Evolutionary conservation across 2,329 filamentous ascomycete species (phyloP).

Genomic region (Bipolaris gigantea): DNA sequence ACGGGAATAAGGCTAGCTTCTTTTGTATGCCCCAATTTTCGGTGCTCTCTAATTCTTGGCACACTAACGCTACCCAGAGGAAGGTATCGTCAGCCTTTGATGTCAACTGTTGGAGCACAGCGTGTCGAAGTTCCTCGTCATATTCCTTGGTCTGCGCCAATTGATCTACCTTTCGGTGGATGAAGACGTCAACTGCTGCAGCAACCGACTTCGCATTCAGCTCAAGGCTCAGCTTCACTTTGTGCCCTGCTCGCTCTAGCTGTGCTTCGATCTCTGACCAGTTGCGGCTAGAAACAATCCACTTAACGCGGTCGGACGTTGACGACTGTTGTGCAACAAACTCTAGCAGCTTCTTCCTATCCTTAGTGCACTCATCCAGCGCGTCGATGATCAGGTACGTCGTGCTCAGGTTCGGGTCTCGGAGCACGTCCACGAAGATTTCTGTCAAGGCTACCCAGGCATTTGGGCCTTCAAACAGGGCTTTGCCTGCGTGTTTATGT

Average conservation of each 20-base stretch:
- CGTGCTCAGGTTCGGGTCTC: too few relatives aligned
- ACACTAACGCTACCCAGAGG: slow-evolving; percentile 28
- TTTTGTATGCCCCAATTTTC: slow-evolving; percentile 11
- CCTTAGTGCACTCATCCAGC: background rate
- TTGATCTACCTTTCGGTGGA: too few relatives aligned
- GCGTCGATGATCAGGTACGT: background rate
- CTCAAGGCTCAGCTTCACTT: too few relatives aligned
- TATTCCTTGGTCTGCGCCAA: too few relatives aligned
- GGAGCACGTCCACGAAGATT: too few relatives aligned
- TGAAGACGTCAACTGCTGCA: too few relatives aligned
- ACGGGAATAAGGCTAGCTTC: slow-evolving; percentile 37
- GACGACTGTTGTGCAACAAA: background rate
- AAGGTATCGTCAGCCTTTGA: slow-evolving; percentile 28
- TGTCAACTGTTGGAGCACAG: slow-evolving; percentile 17
- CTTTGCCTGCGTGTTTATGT: too few relatives aligned
- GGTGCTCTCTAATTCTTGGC: slow-evolving; percentile 33
- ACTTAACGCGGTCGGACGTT: background rate
- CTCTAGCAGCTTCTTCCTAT: background rate
- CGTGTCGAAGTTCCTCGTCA: slow-evolving; percentile 5
- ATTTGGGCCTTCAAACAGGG: background rate
- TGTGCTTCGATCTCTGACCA: too few relatives aligned
- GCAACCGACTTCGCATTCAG: too few relatives aligned
- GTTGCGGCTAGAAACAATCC: too few relatives aligned
- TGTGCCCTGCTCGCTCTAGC: too few relatives aligned
- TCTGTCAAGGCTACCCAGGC: background rate